These are phyloP conservation scores for Bipolaris sorokiniana DNA, from an alignment of 2,329 filamentous ascomycete species.

Conservation along the genomic window DNA sequence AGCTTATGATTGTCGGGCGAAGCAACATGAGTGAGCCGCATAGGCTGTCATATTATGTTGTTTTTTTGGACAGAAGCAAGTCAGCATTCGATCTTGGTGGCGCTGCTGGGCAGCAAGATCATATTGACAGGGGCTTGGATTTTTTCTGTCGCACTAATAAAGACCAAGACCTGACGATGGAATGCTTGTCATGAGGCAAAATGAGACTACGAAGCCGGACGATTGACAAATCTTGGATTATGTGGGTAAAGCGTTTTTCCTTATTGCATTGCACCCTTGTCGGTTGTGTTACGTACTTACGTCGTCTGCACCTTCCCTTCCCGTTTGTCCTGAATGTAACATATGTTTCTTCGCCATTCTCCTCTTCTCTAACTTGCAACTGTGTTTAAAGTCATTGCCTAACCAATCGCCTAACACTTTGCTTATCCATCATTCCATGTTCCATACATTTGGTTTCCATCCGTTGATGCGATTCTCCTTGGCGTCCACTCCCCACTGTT, in stretches of 20 bases:
- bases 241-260: slow-evolving; percentile 11
- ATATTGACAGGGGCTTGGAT: background rate
- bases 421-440: background rate
- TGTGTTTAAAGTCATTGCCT: background rate
- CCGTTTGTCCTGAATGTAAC: slow-evolving; percentile 17
- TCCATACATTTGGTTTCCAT: background rate
- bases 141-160: background rate
- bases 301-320: background rate
- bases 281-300: slow-evolving; percentile 3
- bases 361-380: background rate
- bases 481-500: background rate
- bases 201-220: slow-evolving; percentile 1
- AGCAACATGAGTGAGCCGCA: background rate
- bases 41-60: background rate
- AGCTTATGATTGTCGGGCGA: background rate
- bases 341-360: slow-evolving; percentile 6
- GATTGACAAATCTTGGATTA: background rate
- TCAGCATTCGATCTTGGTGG: background rate
- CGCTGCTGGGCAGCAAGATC: slow-evolving; percentile 7
- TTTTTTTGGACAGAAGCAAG: slow-evolving; percentile 2
- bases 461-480: background rate
- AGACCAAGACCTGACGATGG: slow-evolving; percentile 8
- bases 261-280: slow-evolving; percentile 4
- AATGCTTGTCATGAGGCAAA: slow-evolving; percentile 5
- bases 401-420: background rate